Conservation (phyloP, 805 yeast genomes). For the Candida nitratophila region DNA sequence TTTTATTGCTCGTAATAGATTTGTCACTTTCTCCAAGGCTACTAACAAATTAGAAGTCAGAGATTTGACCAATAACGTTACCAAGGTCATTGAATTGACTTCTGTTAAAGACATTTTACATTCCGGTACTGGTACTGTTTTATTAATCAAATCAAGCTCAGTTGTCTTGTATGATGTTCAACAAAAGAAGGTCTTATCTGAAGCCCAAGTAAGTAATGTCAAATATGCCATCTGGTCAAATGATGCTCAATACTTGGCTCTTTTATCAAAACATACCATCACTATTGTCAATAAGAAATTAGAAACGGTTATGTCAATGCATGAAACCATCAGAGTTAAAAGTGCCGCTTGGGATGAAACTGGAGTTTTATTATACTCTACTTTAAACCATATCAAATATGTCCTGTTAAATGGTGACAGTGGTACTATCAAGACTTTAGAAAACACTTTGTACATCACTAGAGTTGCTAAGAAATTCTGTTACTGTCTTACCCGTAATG, state of each 20-base stretch:
- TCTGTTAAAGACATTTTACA: constrained; percentile 61
- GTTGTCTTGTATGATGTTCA: constrained; percentile 88
- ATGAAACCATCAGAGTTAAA: constrained; percentile 94
- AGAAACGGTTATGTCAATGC: constrained; percentile 75
- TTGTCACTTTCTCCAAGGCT: constrained; percentile 67
- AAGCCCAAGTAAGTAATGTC: constrained; percentile 64
- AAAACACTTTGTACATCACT: constrained; percentile 77
- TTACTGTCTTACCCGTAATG: constrained; percentile 77
- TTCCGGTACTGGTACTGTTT: constrained; percentile 79
- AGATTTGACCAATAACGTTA: constrained; percentile 73
- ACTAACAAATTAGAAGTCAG: constrained; percentile 69
- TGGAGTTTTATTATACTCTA: constrained; percentile 86
- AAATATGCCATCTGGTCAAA: constrained; percentile 87
- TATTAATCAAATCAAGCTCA: constrained; percentile 62
- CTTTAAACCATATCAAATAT: constrained; percentile 93
- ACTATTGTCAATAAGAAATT: constrained; percentile 78
- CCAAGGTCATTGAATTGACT: constrained; percentile 73
- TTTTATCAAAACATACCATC: constrained; percentile 86
- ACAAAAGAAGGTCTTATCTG: constrained; percentile 74
- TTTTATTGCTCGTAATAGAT: constrained; percentile 92
- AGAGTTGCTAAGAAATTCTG: constrained; percentile 65
- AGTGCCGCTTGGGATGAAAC: constrained; percentile 97
- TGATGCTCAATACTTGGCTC: constrained; percentile 82
- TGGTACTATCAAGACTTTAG: constrained; percentile 91
- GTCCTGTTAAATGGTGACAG: constrained; percentile 88